These are phyloP conservation scores for Schizochytrium sp. DNA, from an alignment of 108 stramenopile genomes.

Conservation along the genomic window DNA sequence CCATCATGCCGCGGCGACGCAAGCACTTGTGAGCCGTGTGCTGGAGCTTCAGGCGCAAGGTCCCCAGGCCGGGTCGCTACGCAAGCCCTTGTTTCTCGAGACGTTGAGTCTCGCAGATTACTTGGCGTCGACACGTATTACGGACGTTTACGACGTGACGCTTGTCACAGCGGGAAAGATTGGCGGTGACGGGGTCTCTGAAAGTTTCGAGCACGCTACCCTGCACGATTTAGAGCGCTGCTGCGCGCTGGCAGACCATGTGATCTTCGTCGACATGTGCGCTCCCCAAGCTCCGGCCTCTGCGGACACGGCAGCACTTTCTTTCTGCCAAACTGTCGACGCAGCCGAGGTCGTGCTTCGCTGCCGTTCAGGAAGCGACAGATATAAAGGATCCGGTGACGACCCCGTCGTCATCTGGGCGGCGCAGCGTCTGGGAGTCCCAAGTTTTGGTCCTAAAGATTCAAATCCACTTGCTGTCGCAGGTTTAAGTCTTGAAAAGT, in stretches of 20 bases:
- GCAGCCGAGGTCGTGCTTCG: background rate
- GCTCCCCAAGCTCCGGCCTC: background rate
- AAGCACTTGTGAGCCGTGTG: background rate
- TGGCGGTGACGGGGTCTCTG: background rate
- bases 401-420: background rate
- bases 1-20: background rate
- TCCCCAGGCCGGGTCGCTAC: background rate
- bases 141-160: background rate
- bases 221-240: background rate
- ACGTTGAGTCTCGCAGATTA: background rate
- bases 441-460: background rate
- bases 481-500: background rate
- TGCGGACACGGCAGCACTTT: background rate
- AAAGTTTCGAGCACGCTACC: background rate
- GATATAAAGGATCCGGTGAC: background rate
- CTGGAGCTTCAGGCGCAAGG: background rate
- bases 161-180: background rate
- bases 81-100: background rate
- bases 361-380: background rate
- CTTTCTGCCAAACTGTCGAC: background rate
- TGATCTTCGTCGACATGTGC: background rate
- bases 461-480: background rate
- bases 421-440: background rate
- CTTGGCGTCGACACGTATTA: background rate
- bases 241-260: background rate